Evolutionary conservation across 306 rosid species (phyloP).

Genomic region (Vigna trinervia): DNA sequence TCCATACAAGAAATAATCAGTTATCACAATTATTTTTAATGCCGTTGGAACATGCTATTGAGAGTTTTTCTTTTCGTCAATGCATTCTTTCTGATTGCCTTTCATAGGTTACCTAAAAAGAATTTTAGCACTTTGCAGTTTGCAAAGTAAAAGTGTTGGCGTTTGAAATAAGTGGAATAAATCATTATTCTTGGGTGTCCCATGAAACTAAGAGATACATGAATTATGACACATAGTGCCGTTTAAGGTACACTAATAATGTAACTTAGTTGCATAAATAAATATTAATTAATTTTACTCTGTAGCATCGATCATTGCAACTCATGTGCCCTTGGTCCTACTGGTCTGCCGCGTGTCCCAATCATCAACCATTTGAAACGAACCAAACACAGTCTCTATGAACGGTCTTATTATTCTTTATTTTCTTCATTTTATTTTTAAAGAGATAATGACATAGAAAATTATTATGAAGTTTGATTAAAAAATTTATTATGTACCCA

Average conservation of each 20-base stretch:
- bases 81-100: background rate
- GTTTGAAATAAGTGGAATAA: conserved; percentile 3
- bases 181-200: background rate
- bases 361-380: background rate
- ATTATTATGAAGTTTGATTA: background rate
- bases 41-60: background rate
- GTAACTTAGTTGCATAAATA: background rate
- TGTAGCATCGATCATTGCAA: background rate
- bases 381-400: background rate
- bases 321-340: conserved; percentile 36
- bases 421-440: background rate
- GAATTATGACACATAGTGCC: background rate
- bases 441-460: too few species aligned
- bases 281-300: background rate
- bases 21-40: background rate
- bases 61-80: too few species aligned
- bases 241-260: conserved; percentile 7
- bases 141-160: background rate
- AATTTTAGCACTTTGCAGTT: conserved; percentile 1
- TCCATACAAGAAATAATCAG: background rate
- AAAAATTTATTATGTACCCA: too few species aligned
- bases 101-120: background rate
- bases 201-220: background rate
- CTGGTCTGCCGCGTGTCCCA: background rate
- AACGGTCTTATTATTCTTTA: background rate